Conservation (phyloP, 257 asterid genomes). For the Fraxinus cuspidata region DNA sequence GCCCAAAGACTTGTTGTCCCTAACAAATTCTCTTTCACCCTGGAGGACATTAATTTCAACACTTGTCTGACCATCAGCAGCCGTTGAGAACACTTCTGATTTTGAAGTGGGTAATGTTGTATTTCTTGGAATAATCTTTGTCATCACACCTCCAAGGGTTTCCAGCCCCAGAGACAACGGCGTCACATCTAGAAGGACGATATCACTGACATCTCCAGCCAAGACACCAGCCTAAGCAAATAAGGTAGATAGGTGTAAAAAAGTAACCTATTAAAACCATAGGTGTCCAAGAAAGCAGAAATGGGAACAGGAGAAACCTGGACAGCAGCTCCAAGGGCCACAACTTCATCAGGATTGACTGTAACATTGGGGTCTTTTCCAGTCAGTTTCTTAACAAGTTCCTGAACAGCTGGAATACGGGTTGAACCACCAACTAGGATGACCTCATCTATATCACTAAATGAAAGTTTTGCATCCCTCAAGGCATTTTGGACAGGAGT, state of each 20-base stretch:
- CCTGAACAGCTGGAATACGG: slow-evolving; percentile 70
- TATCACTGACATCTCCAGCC: slow-evolving; percentile 29
- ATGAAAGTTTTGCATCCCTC: slow-evolving; percentile 64
- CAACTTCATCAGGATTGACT: slow-evolving; percentile 71
- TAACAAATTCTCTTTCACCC: slow-evolving; percentile 37
- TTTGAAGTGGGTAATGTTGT: slow-evolving; percentile 39
- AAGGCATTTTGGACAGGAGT: slow-evolving; percentile 57
- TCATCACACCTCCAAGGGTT: slow-evolving; percentile 39
- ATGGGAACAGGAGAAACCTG: slow-evolving; percentile 35
- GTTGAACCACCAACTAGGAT: slow-evolving; percentile 72
- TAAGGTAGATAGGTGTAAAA: not conserved
- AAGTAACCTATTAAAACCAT: not conserved
- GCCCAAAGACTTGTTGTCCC: slow-evolving; percentile 37
- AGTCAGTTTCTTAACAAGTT: slow-evolving; percentile 56
- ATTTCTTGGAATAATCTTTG: slow-evolving; percentile 34
- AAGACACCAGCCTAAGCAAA: slow-evolving; percentile 24
- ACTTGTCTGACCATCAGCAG: slow-evolving; percentile 33
- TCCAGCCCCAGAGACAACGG: slow-evolving; percentile 40
- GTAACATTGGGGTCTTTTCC: slow-evolving; percentile 68
- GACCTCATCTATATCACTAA: slow-evolving; percentile 55
- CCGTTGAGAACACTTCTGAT: slow-evolving; percentile 40
- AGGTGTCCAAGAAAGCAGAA: not conserved
- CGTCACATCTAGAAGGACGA: slow-evolving; percentile 35
- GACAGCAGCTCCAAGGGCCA: slow-evolving; percentile 74
- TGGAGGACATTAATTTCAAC: slow-evolving; percentile 36